Base-by-base conservation (phyloP, 75 land plant genomes). In the Picea sitchensis region DNA sequence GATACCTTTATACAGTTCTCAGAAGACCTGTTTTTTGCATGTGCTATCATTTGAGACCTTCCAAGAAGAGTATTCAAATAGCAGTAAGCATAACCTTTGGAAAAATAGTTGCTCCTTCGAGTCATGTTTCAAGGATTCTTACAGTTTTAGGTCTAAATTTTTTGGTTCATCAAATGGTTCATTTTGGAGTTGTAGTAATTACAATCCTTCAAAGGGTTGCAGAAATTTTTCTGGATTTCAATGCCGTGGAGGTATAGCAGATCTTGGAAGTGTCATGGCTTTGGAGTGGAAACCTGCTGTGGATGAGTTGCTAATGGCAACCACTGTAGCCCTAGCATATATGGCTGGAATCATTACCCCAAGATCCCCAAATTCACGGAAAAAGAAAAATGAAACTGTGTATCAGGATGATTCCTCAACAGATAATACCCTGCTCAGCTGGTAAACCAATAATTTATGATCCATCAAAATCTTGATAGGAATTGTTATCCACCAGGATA, bases 211-310 rank as follows among this genome's bases (percentile, higher is more conserved):
- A 41, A 71, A 21, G n/a, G 51, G 47, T 71, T 41, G 21, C 54
- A 71, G 11, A 71, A 71, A 41, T 6, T 71, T 47, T 71, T 71
- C 23, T 71, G 51, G 73, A 71, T 41, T 71, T 41, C 73, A 71
- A 41, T 71, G 51, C 73, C 17, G 20, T 18, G 73, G 41, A 71
- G 73, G 51, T 71, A 11, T 71, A 47, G 73, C n/a, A 71, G 73
- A 71, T 41, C 38, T 71, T 36, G 73, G 51, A 71, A 41, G 44
- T 44, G 73, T 71, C 73, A 41, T 44, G 23, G 65, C 83, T 21
- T 32, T 84, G 80, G 84, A 84, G 32, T 84, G 86, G 86, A 63
- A 63, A 23, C 78, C 86, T 15, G 86, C 84, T 26, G 76, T 60
- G 62, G 86, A 83, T 58, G 80, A 84, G 13, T 61, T 82, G 61